A percentile compares a stretch with the other conserved stretches of the same genome.
phyloP scores from a whole-genome alignment of 257 asterid species.

The Rubia yunnanensis region DNA sequence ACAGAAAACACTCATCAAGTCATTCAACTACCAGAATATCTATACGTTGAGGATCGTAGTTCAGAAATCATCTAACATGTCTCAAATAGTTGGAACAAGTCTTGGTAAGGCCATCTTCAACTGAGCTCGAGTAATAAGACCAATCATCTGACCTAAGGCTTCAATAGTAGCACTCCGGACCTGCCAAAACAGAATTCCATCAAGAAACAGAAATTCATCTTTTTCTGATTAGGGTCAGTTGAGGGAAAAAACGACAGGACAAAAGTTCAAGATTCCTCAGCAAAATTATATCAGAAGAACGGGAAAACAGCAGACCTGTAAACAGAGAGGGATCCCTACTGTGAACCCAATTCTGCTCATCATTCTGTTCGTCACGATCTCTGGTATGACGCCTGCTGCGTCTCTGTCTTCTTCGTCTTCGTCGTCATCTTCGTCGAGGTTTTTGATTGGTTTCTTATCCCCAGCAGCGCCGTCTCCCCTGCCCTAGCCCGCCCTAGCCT shows the following conservation, averaged over 20 bases:
- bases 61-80: constrained; percentile 49
- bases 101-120: constrained; percentile 86
- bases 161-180: constrained; percentile 73
- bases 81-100: constrained; percentile 86
- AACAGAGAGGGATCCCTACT: constrained; percentile 84
- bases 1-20: constrained; percentile 3
- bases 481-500: too few relatives aligned
- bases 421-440: constrained; percentile 29
- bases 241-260: neutral
- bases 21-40: constrained; percentile 1
- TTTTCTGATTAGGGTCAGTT: neutral
- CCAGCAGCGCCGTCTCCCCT: too few relatives aligned
- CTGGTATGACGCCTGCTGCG: constrained; percentile 63
- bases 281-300: constrained; percentile 35
- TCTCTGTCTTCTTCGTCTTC: constrained; percentile 35
- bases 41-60: neutral
- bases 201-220: constrained; percentile 16
- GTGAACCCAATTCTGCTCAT: constrained; percentile 66
- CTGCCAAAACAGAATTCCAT: constrained; percentile 32
- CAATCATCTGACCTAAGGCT: constrained; percentile 98
- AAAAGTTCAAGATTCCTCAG: constrained; percentile 10
- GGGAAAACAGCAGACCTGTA: constrained; percentile 75
- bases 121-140: constrained; percentile 75
- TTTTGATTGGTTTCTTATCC: constrained; percentile 42
- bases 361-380: constrained; percentile 92